Base-by-base conservation (phyloP, 352 stramenopile genomes). In the Globisporangium heterothallicum region DNA sequence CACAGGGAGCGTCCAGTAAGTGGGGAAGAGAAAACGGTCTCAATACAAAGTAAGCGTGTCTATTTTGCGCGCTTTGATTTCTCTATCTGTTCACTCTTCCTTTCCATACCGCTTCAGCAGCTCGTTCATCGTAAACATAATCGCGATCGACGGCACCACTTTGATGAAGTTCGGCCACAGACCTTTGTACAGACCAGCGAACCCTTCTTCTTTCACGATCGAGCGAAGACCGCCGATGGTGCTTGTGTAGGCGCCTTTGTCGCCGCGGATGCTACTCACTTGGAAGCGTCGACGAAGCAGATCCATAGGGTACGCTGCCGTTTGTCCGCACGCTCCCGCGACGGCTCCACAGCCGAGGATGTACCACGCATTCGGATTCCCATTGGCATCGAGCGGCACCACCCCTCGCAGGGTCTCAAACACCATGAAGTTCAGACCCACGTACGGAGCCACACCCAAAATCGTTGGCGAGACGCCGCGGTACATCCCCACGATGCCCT, bases 121-220 rank as follows among this genome's bases (percentile, higher is more conserved):
- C 57, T 91, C 75, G 54, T 88, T 91, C 32, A 75, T 81, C 36
- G 79, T 86, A 58, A 90, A 88, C 73, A 86, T 86, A 62, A 90
- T 87, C 38, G 82, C 82, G 27, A 88, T 81, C 25, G 77, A 88
- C 49, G 78, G 82, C 53, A 88, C 72, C 43, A 92, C 73, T 56
- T 88, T 88, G 36, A 89, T 70, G 51, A 87, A 79, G 52, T 90
- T 92, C 13, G 77, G 74, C 42, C 65, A 52, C 9, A 86, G 56
- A 0, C 76, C 81, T 50, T 86, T 84, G 65, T 87, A 90, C 40
- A 92, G 68, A 0, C 70, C 82, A 13, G 56, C 55, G 16, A 88
- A 54, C 21, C 77, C 78, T 25, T 90, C 77, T 19, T 73, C 61
- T 3, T 53, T 49, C 25, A 86, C 61, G 38, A 88, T 88, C 13